Conservation (phyloP, 208 protist species). For the Leishmania turanica region DNA sequence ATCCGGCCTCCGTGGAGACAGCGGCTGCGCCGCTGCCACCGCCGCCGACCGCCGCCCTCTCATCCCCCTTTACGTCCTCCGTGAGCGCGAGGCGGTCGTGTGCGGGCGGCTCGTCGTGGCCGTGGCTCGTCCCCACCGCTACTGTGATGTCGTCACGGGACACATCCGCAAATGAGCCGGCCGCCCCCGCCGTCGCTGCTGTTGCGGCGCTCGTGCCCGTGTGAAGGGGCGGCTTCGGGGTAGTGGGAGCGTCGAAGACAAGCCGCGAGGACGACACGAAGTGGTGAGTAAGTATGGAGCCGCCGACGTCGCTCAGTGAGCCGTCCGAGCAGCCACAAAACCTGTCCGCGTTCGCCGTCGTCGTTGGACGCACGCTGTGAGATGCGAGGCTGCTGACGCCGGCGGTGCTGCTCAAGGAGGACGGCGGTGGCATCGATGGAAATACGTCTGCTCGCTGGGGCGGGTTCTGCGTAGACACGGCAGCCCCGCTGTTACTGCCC, state of each 20-base stretch:
- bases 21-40: too few relatives aligned
- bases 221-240: neutral
- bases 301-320: neutral
- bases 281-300: neutral
- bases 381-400: neutral
- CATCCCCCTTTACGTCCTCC: neutral
- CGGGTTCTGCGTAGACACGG: neutral
- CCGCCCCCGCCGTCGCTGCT: neutral
- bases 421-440: neutral
- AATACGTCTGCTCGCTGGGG: neutral
- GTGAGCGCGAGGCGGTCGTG: neutral
- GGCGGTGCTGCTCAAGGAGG: neutral
- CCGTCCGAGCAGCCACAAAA: neutral
- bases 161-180: neutral
- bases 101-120: neutral
- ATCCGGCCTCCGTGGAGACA: neutral
- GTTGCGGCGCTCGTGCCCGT: neutral
- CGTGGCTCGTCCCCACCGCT: neutral
- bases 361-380: neutral
- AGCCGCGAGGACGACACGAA: neutral
- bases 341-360: neutral
- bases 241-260: neutral
- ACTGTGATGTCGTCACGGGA: neutral
- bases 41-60: neutral
- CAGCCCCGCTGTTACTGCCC: neutral